Percentiles rank a stretch among this genome's conserved stretches.
Conservation (phyloP, 495 filamentous ascomycete genomes). For the Poronia punctata region DNA sequence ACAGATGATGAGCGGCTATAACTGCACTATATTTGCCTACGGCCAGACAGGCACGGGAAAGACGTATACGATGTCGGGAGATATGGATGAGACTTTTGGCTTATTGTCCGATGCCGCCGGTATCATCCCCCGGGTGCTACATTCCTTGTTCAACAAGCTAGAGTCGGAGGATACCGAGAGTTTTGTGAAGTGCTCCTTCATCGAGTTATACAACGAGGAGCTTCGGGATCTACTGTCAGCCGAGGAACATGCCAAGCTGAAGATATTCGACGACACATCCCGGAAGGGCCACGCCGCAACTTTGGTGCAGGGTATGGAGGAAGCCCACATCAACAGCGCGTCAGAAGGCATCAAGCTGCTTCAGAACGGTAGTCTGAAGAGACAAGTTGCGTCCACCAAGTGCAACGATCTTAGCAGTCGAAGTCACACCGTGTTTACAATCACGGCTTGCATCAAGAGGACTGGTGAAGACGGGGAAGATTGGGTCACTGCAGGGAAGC, state of each 20-base stretch:
- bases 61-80: slow-evolving; percentile 98
- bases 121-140: slow-evolving; percentile 84
- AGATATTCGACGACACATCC: slow-evolving; percentile 88
- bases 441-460: slow-evolving; percentile 81
- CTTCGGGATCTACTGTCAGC: slow-evolving; percentile 76
- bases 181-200: slow-evolving; percentile 95
- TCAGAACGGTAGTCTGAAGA: slow-evolving; percentile 83
- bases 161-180: slow-evolving; percentile 72
- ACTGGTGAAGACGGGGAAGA: slow-evolving; percentile 74
- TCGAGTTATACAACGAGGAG: slow-evolving; percentile 97
- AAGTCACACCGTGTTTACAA: slow-evolving; percentile 94
- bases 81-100: slow-evolving; percentile 81
- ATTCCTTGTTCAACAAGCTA: slow-evolving; percentile 78
- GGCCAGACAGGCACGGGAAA: slow-evolving; percentile 97
- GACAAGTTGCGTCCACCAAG: slow-evolving; percentile 94
- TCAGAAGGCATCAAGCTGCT: slow-evolving; percentile 78
- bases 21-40: slow-evolving; percentile 98
- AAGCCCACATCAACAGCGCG: slow-evolving; percentile 81
- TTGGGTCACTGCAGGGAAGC: slow-evolving; percentile 84
- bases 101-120: slow-evolving; percentile 85
- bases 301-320: slow-evolving; percentile 95
- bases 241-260: slow-evolving; percentile 79
- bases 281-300: slow-evolving; percentile 74
- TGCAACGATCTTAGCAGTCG: slow-evolving; percentile 96
- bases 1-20: slow-evolving; percentile 92